A percentile compares a stretch with the other conserved stretches of the same genome.
Conservation (phyloP, 164 flowering plant genomes). For the Vitis cinerea region DNA sequence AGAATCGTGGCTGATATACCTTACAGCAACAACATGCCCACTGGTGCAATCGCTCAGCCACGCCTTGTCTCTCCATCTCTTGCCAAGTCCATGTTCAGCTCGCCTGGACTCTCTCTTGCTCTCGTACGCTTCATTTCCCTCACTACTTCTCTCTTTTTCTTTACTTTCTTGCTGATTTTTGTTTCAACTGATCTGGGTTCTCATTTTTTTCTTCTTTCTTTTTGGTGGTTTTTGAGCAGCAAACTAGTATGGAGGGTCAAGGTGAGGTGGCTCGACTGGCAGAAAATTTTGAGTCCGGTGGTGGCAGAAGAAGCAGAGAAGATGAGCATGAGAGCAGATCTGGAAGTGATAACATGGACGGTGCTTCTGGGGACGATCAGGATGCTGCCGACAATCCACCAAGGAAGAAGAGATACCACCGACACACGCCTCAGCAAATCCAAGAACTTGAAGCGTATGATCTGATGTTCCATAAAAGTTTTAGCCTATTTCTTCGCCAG, state of each 20-base stretch:
- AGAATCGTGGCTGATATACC: slow-evolving; percentile 56
- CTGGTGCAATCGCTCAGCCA: slow-evolving; percentile 61
- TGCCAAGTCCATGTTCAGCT: slow-evolving; percentile 72
- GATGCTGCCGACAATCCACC: slow-evolving; percentile 77
- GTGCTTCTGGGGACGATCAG: slow-evolving; percentile 82
- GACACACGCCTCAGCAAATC: slow-evolving; percentile 99
- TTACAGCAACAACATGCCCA: slow-evolving; percentile 52
- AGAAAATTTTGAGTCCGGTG: slow-evolving; percentile 34
- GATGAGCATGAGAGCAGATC: slow-evolving; percentile 97
- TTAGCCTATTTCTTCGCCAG: background rate
- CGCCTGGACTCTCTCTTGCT: slow-evolving; percentile 96
- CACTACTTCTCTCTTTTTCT: background rate
- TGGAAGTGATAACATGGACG: slow-evolving; percentile 91
- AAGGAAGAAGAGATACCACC: slow-evolving; percentile 87
- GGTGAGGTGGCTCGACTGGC: slow-evolving; percentile 51
- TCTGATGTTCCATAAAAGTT: background rate
- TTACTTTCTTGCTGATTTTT: background rate
- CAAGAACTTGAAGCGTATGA: slow-evolving; percentile 96
- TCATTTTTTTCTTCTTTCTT: background rate
- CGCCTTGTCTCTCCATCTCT: slow-evolving; percentile 51
- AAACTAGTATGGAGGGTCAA: slow-evolving; percentile 70
- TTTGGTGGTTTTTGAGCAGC: slow-evolving; percentile 31
- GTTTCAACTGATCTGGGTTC: slow-evolving; percentile 4
- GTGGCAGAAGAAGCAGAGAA: slow-evolving; percentile 55
- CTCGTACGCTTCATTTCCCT: slow-evolving; percentile 45